Evolutionary conservation across 768 basidiomycete genomes (phyloP), one percentile per base, ranked within the genome.

Genomic region (Lactarius tabidus): DNA sequence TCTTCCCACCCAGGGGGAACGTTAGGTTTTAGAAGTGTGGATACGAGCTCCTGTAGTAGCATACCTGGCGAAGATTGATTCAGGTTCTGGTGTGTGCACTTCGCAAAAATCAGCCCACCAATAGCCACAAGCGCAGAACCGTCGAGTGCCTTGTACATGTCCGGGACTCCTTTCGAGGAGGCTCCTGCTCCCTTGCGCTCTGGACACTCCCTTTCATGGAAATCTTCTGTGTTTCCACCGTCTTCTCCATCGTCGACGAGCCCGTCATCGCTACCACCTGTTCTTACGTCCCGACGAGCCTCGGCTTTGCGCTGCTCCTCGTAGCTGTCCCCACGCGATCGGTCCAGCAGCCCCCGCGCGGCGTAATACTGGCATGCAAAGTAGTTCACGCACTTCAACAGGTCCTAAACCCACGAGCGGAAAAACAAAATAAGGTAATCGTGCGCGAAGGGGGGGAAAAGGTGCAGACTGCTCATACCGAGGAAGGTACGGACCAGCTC

Each of bases 121-220:
- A 92, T 79, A 3, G 84, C 88, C 74, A 91, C 78, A 52, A 91
- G 79, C 4, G 88, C 87, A 12, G 87, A 85, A 5, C 90, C 90
- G 69, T 90, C 87, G 66, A 90, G 78, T 3, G 83, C 79, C 70
- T 82, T 88, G 72, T 91, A 91, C 90, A 92, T 91, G 68, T 90
- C 87, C 67, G 79, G 75, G 33, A 69, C 41, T 26, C 45, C 52
- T 41, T 66, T 36, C 15, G 55, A 70, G 17, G 20, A 56, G 62
- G 43, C 33, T 64, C 41, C 66, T 68, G 68, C 70, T 39, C 58
- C 68, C 12, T 67, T 73, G 29, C 58, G 51, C 39, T 51, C 66
- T 52, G 52, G 41, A 7, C 57, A 64, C 41, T 72, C 65, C 5
- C 67, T 48, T 26, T 71, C 68, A 54, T 61, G 60, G 31, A 33